phyloP scores from a whole-genome alignment of 1,284 basidiomycete genomes.

The Garcileccinum viscosum region DNA sequence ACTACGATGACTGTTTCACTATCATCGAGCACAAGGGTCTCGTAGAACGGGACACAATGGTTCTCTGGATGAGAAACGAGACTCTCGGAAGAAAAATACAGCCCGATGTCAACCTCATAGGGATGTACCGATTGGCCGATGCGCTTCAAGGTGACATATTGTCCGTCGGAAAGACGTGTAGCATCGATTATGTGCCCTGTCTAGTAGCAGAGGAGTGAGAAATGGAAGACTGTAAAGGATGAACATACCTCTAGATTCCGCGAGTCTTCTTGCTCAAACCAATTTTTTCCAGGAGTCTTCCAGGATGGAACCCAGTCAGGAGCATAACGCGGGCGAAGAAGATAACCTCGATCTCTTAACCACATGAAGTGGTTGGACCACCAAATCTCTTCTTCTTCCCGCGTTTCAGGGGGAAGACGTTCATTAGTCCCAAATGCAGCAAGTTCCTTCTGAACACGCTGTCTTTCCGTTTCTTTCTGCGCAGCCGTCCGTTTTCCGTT shows the following conservation, averaged over 20 bases:
- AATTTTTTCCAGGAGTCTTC: conserved; percentile 6
- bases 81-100: conserved; percentile 11
- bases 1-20: conserved; percentile 10
- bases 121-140: conserved; percentile 12
- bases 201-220: background rate
- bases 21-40: conserved; percentile 9
- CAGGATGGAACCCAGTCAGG: conserved; percentile 30
- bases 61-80: conserved; percentile 7
- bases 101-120: conserved; percentile 16
- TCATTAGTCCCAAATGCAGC: conserved; percentile 7
- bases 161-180: conserved; percentile 13
- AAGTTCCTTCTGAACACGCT: conserved; percentile 3
- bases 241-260: background rate
- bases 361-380: conserved; percentile 22
- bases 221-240: background rate
- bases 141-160: conserved; percentile 20
- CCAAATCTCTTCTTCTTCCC: conserved; percentile 12
- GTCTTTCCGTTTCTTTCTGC: background rate
- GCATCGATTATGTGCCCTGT: conserved; percentile 15
- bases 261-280: conserved; percentile 11
- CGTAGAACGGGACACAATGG: conserved; percentile 26
- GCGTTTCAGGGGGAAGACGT: background rate
- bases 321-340: conserved; percentile 31
- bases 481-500: background rate
- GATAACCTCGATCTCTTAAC: conserved; percentile 32